Percentiles rank a stretch among this genome's conserved stretches.
Conservation (phyloP, 1,284 basidiomycete species). For the Xerocomus minutiporus region DNA sequence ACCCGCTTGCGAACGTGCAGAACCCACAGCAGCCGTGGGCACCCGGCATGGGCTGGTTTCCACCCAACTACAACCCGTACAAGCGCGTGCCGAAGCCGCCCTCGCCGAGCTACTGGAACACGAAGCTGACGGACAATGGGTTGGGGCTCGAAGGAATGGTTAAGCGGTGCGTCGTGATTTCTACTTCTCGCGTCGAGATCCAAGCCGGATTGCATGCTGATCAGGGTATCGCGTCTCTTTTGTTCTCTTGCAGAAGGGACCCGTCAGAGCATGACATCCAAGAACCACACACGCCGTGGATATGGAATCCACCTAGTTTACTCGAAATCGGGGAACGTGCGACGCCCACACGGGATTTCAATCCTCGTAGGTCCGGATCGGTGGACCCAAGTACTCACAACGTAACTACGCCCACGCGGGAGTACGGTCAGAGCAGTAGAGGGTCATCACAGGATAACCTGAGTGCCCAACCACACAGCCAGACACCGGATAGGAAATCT, state of each 20-base stretch:
- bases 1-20: conserved; percentile 25
- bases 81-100: conserved; percentile 55
- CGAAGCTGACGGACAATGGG: conserved; percentile 54
- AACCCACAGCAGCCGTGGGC: conserved; percentile 30
- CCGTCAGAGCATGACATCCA: conserved; percentile 31
- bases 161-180: conserved; percentile 42
- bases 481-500: conserved; percentile 24
- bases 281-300: conserved; percentile 40
- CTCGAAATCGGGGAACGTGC: conserved; percentile 29
- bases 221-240: background rate
- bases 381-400: conserved; percentile 13
- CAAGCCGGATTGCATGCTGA: conserved; percentile 9
- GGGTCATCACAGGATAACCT: conserved; percentile 12
- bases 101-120: conserved; percentile 58
- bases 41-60: conserved; percentile 29
- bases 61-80: conserved; percentile 49
- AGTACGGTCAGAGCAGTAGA: conserved; percentile 18
- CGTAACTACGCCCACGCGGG: conserved; percentile 19
- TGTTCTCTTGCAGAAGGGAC: conserved; percentile 32
- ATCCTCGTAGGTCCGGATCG: conserved; percentile 24
- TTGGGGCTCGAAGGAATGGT: conserved; percentile 64
- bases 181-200: background rate
- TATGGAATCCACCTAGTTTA: conserved; percentile 41
- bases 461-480: conserved; percentile 14
- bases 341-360: conserved; percentile 32